Conservation (phyloP, 1,284 basidiomycete species). For the Apiotrichum montevideense region DNA sequence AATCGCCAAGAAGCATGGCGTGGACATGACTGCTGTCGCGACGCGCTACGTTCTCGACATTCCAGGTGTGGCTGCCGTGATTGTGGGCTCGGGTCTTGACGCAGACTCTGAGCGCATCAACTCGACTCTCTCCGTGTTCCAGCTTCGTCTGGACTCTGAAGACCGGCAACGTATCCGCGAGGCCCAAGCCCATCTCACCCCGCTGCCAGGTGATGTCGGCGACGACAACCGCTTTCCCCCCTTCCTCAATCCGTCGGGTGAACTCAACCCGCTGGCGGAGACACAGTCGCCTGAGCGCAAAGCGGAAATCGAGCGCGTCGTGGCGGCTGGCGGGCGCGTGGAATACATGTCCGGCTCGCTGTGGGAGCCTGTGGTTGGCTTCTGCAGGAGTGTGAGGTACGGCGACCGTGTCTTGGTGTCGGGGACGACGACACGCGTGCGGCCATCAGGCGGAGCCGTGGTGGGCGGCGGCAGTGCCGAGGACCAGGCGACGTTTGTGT, state of each 20-base stretch:
- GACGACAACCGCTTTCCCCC: conserved; percentile 13
- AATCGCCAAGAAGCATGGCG: conserved; percentile 14
- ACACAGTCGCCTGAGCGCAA: background rate
- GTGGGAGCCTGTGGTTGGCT: conserved; percentile 12
- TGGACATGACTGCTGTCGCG: conserved; percentile 14
- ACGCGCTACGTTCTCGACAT: conserved; percentile 14
- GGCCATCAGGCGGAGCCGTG: conserved; percentile 3
- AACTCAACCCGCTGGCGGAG: background rate
- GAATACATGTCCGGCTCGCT: conserved; percentile 5
- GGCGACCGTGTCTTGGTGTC: conserved; percentile 7
- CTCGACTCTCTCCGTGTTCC: background rate
- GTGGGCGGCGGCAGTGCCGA: conserved; percentile 5
- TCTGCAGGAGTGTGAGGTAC: conserved; percentile 7
- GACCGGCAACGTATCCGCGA: background rate
- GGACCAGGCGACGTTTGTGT: conserved; percentile 10
- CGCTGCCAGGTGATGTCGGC: conserved; percentile 4
- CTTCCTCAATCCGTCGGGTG: conserved; percentile 3
- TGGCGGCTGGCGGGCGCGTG: background rate
- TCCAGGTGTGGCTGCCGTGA: conserved; percentile 12
- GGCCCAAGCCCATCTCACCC: background rate
- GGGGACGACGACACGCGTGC: conserved; percentile 12
- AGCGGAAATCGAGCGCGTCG: conserved; percentile 5
- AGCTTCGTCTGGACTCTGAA: background rate
- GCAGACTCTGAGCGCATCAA: background rate
- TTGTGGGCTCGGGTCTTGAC: conserved; percentile 5